A percentile compares a stretch with the other conserved stretches of the same genome.
phyloP scores from a whole-genome alignment of 1,284 basidiomycete genomes.

The Cutaneotrichosporon arboriforme region DNA sequence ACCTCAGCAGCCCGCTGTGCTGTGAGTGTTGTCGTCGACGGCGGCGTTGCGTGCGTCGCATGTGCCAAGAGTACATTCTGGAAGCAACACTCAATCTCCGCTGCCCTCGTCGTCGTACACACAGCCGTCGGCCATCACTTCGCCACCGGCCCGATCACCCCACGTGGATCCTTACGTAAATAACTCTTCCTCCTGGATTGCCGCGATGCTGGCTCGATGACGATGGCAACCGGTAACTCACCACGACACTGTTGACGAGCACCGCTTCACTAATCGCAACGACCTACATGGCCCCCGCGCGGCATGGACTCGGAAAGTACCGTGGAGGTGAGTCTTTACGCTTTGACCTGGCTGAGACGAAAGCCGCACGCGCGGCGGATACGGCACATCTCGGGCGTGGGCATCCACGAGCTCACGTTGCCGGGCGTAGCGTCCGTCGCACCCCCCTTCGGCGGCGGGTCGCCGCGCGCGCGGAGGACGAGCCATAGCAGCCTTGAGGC shows the following conservation, averaged over 20 bases:
- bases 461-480: conserved; percentile 8
- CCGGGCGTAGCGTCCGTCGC: background rate
- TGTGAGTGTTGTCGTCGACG: too few species aligned
- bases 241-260: background rate
- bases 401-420: conserved; percentile 40
- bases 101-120: too few species aligned
- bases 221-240: too few species aligned
- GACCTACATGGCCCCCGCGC: background rate
- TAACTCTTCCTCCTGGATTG: too few species aligned
- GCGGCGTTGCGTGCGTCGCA: too few species aligned
- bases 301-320: conserved; percentile 1
- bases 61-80: too few species aligned
- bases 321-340: conserved; percentile 3
- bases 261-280: background rate
- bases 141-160: too few species aligned
- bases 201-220: too few species aligned
- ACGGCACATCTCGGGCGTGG: conserved; percentile 36
- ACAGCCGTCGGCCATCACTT: too few species aligned
- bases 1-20: too few species aligned
- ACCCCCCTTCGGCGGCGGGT: background rate
- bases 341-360: background rate
- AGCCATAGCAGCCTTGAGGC: conserved; percentile 9
- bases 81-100: too few species aligned
- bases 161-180: too few species aligned
- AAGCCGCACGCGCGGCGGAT: conserved; percentile 28